Conservation (phyloP, 306 rosid species). For the Luffa acutangula region DNA sequence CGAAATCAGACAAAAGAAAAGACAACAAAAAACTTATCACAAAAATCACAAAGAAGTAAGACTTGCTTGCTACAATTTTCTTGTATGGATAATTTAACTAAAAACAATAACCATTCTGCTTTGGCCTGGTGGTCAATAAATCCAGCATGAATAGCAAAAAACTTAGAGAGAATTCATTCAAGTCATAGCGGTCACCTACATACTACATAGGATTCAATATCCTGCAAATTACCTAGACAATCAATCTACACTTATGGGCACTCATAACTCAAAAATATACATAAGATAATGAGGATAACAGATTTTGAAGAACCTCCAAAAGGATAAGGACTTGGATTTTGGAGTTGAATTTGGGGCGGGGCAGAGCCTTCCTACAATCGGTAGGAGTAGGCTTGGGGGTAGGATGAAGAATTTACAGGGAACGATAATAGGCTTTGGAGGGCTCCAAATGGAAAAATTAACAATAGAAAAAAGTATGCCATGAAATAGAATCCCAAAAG, state of each 20-base stretch:
- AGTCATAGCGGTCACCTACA: not conserved
- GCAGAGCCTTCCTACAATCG: not conserved
- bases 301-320: not conserved
- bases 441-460: not conserved
- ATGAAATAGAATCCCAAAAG: not conserved
- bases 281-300: not conserved
- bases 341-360: not conserved
- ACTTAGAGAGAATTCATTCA: not conserved
- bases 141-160: not conserved
- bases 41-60: not conserved
- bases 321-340: not conserved
- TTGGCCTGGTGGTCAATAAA: not conserved
- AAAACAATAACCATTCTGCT: not conserved
- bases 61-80: not conserved
- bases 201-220: not conserved
- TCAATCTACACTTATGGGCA: not conserved
- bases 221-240: not conserved
- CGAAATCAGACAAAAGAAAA: not conserved
- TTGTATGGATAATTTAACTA: not conserved
- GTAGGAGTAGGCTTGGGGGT: not conserved
- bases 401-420: not conserved
- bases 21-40: not conserved
- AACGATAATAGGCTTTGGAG: not conserved
- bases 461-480: not conserved
- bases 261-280: not conserved